Conservation (phyloP, 2,329 filamentous ascomycete species). For the Colletotrichum karsti region DNA sequence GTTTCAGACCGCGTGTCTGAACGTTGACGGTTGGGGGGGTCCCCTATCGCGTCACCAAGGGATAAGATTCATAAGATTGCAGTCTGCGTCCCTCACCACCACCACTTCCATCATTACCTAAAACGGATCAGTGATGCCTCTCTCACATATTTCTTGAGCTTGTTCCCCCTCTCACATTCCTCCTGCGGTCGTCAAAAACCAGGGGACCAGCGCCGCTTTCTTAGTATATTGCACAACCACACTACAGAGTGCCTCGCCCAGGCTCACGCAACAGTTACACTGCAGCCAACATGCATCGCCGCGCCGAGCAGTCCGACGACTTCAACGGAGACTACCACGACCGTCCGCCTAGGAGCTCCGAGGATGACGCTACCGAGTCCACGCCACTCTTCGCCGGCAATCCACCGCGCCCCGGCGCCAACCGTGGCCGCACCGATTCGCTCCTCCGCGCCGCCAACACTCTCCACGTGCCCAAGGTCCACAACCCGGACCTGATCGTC, state of each 20-base stretch:
- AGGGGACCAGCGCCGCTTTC: background rate
- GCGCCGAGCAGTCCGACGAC: background rate
- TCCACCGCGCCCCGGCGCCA: background rate
- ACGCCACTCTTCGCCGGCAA: conserved; percentile 13
- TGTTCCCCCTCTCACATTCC: background rate
- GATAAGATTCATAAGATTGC: conserved; percentile 19
- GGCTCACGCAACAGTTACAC: background rate
- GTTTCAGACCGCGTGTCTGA: conserved; percentile 15
- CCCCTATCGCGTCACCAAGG: conserved; percentile 17
- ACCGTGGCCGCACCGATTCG: conserved; percentile 8
- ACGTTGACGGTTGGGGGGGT: background rate
- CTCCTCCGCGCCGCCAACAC: conserved; percentile 7
- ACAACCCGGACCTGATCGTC: conserved; percentile 35
- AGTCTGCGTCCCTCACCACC: background rate
- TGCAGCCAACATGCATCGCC: conserved; percentile 12
- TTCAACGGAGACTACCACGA: background rate
- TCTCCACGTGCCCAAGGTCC: conserved; percentile 34
- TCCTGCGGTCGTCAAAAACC: background rate
- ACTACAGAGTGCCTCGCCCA: background rate
- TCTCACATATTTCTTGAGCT: background rate
- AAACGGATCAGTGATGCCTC: background rate
- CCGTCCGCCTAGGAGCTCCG: background rate
- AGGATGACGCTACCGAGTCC: conserved; percentile 1
- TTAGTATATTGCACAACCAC: background rate
- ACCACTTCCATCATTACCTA: background rate